These are phyloP conservation scores for Chlorociboria aeruginascens DNA, from an alignment of 495 filamentous ascomycete genomes.

Conservation along the genomic window DNA sequence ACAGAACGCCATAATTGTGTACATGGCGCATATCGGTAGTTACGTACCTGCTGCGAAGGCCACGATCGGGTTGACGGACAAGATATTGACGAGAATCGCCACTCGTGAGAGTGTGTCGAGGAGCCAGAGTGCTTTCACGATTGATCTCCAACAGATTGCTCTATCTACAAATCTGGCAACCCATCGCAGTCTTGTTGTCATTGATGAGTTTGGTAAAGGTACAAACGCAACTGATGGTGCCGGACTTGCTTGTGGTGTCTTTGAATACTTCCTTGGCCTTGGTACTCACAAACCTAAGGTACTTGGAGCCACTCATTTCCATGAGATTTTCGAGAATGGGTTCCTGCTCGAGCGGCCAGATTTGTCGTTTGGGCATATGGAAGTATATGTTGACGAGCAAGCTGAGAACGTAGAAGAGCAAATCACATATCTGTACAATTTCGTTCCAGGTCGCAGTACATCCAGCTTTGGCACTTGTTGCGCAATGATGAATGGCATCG, in stretches of 20 bases:
- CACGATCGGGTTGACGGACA: constrained; percentile 79
- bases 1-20: constrained; percentile 88
- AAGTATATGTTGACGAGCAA: constrained; percentile 57
- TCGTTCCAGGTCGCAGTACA: constrained; percentile 53
- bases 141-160: constrained; percentile 81
- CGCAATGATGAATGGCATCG: constrained; percentile 74
- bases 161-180: constrained; percentile 70
- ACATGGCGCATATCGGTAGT: constrained; percentile 85
- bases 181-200: constrained; percentile 62
- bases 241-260: constrained; percentile 71
- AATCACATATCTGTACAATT: constrained; percentile 81
- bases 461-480: constrained; percentile 80
- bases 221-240: constrained; percentile 75
- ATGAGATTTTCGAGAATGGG: constrained; percentile 77
- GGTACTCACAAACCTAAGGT: constrained; percentile 63
- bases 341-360: constrained; percentile 47
- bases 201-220: constrained; percentile 96
- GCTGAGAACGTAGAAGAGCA: constrained; percentile 53
- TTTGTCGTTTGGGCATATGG: constrained; percentile 74
- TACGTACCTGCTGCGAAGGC: constrained; percentile 77
- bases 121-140: constrained; percentile 86
- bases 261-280: constrained; percentile 58
- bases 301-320: constrained; percentile 83
- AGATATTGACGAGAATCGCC: constrained; percentile 79
- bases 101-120: constrained; percentile 78